phyloP scores from a whole-genome alignment of 371 early-diverging fungal species.

The Sporodiniella umbellata region DNA sequence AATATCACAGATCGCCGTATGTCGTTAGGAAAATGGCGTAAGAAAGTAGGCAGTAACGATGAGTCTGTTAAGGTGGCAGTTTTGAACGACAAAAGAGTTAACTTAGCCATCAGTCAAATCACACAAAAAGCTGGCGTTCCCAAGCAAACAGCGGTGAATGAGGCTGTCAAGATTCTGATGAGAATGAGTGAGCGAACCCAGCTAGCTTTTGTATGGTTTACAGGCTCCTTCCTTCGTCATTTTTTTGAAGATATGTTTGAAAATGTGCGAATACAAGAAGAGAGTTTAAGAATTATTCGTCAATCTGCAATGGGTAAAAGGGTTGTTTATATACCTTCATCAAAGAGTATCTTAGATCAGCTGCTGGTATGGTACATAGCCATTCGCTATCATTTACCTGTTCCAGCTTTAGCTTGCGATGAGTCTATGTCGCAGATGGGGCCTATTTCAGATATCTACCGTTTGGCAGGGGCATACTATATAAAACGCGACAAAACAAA shows the following conservation, averaged over 20 bases:
- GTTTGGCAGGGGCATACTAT: conserved; percentile 46
- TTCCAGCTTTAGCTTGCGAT: conserved; percentile 48
- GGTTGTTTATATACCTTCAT: conserved; percentile 45
- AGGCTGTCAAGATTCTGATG: conserved; percentile 42
- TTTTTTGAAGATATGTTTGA: conserved; percentile 46
- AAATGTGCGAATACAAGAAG: conserved; percentile 37
- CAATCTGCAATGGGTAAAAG: conserved; percentile 40
- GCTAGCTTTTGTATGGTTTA: conserved; percentile 47
- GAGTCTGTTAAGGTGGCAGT: conserved; percentile 46
- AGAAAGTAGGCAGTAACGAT: conserved; percentile 46
- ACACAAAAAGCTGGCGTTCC: conserved; percentile 46
- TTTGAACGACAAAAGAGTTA: conserved; percentile 46
- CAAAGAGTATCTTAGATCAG: conserved; percentile 41
- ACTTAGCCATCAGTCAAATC: conserved; percentile 42
- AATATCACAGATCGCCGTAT: conserved; percentile 20
- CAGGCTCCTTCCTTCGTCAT: conserved; percentile 36
- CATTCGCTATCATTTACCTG: conserved; percentile 45
- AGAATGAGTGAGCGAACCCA: conserved; percentile 54
- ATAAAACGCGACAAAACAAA: conserved; percentile 36
- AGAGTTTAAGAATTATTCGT: conserved; percentile 36
- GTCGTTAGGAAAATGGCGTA: conserved; percentile 43
- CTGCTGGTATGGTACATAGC: conserved; percentile 49
- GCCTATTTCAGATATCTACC: conserved; percentile 46
- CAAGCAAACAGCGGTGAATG: conserved; percentile 45
- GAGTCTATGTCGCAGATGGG: conserved; percentile 43